Conservation (phyloP, 148 eudicot genomes). For the Talinum fruticosum region DNA sequence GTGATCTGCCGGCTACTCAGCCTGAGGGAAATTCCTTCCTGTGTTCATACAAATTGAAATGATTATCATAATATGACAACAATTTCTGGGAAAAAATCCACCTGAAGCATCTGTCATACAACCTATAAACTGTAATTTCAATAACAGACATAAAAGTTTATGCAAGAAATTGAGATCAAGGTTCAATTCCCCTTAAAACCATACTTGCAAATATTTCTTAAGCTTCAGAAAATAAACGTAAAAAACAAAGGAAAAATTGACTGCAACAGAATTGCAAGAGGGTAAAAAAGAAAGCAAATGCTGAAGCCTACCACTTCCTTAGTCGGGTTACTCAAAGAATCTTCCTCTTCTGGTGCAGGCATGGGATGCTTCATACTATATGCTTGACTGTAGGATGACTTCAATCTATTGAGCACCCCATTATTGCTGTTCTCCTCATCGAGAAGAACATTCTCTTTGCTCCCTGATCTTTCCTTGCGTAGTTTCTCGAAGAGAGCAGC, state of each 20-base stretch:
- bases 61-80: constrained; percentile 9
- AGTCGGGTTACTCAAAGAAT: constrained; percentile 27
- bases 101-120: neutral
- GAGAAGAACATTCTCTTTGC: constrained; percentile 37
- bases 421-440: constrained; percentile 34
- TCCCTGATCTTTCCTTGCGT: constrained; percentile 47
- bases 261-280: neutral
- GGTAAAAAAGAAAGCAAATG: neutral
- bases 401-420: constrained; percentile 65
- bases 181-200: neutral
- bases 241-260: neutral
- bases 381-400: constrained; percentile 68
- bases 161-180: neutral
- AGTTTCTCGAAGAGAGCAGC: constrained; percentile 92
- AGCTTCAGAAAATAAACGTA: too few relatives aligned
- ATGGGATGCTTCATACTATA: constrained; percentile 41
- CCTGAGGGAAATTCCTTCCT: constrained; percentile 81
- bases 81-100: neutral
- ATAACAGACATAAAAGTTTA: neutral
- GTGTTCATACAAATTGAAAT: constrained; percentile 23
- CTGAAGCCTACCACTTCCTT: constrained; percentile 52
- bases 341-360: constrained; percentile 40
- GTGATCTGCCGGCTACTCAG: constrained; percentile 84
- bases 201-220: neutral
- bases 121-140: neutral